Base-by-base conservation (phyloP, 345 rosid genomes). In the Eucalyptus sp. region DNA sequence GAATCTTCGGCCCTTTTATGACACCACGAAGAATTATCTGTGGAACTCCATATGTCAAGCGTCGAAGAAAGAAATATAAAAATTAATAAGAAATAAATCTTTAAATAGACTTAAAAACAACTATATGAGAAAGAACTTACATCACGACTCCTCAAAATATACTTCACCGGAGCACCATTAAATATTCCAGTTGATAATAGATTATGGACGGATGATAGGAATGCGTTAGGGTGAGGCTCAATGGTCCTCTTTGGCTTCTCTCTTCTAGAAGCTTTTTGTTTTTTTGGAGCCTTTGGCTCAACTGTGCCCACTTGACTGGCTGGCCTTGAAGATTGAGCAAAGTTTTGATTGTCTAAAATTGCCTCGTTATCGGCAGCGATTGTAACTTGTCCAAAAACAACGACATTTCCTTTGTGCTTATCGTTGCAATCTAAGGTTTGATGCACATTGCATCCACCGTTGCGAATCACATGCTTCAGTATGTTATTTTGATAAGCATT, bases 81-180 rank as follows among this genome's bases (percentile, higher is more conserved):
- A 15, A 66, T 16, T 31, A 16, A 66, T 33, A 66, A 66, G 12
- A 76, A 31, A 66, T 4, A 15, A 66, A 31, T 31, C 22, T n/a
- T 66, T 66, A 66, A 15, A 66, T 17, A 66, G 22, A 31, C 41
- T 16, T 33, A 18, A 76, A 37, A 71, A 76, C 22, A 5, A 18
- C 46, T 37, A 37, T 18, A 76, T 43, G 7, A 76, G 46, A 12
- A 76, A 76, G 83, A 80, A 86, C 87, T 89, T 88, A 95, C 97
- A 92, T 94, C 95, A 29, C 92, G 89, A n/a, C 95, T 92, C 93
- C 95, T 93, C 64, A 96, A 92, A 89, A 92, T 92, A 87, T 94
- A 94, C 93, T 94, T 92, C 88, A 95, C 97, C 52, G 89, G 91
- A 88, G 92, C 92, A 87, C 95, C 97, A 91, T 95, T 95, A 71